These are phyloP conservation scores for Xanthoconium stramineum DNA, from an alignment of 768 basidiomycete genomes.

Conservation along the genomic window DNA sequence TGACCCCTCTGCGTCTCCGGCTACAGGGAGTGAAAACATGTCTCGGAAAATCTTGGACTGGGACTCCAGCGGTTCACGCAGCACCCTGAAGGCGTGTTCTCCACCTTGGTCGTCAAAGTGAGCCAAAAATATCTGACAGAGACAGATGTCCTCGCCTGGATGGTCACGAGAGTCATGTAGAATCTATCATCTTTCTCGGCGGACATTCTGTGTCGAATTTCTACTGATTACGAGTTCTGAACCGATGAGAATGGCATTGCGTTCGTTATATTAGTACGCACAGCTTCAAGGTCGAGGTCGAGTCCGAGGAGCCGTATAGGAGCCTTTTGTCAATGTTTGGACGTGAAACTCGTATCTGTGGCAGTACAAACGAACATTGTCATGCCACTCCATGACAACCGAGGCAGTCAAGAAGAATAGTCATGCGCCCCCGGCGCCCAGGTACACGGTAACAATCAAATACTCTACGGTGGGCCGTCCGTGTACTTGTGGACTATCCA, in stretches of 20 bases:
- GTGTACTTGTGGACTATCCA: background rate
- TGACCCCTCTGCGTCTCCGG: slow-evolving; percentile 15
- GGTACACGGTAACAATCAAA: background rate
- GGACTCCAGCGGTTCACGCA: slow-evolving; percentile 20
- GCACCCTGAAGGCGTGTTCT: slow-evolving; percentile 25
- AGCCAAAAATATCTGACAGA: background rate
- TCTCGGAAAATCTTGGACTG: slow-evolving; percentile 25
- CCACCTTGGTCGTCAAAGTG: slow-evolving; percentile 19
- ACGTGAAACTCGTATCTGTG: background rate
- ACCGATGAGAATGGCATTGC: background rate
- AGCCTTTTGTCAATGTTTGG: background rate
- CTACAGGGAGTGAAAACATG: slow-evolving; percentile 23
- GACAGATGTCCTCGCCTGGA: background rate
- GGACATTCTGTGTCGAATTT: background rate
- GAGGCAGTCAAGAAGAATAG: background rate
- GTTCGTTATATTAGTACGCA: too few relatives aligned
- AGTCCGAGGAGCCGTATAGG: slow-evolving; percentile 1
- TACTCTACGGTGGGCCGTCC: background rate
- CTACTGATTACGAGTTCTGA: background rate
- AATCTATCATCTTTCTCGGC: slow-evolving; percentile 7
- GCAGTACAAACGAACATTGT: slow-evolving; percentile 13
- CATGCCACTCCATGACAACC: slow-evolving; percentile 14
- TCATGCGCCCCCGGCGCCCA: background rate
- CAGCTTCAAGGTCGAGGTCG: too few relatives aligned
- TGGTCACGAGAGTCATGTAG: slow-evolving; percentile 19